Evolutionary conservation across 2,329 filamentous ascomycete genomes (phyloP).

Genomic region (Biscogniauxia mediterranea): DNA sequence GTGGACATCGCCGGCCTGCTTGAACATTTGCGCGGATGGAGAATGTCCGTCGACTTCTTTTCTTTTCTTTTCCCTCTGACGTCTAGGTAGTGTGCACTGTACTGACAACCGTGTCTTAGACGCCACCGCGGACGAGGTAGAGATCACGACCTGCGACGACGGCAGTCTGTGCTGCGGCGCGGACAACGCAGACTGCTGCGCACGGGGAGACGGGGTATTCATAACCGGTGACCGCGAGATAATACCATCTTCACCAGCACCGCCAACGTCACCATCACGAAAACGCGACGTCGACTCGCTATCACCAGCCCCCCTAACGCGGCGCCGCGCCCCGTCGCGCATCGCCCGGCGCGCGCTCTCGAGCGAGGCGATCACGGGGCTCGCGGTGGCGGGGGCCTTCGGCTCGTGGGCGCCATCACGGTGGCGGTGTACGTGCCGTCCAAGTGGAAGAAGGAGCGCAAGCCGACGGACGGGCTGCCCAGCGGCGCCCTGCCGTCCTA

Average conservation of each 20-base stretch:
- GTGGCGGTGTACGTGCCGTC: neutral
- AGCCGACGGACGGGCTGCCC: neutral
- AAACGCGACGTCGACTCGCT: neutral
- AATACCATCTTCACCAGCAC: neutral
- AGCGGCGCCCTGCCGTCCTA: constrained; percentile 1
- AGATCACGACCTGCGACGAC: constrained; percentile 3
- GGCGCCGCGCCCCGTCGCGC: neutral
- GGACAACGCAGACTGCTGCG: neutral
- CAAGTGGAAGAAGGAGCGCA: neutral
- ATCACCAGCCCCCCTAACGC: neutral
- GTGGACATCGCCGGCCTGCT: constrained; percentile 2
- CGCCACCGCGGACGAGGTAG: neutral
- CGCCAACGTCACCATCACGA: neutral
- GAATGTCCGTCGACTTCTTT: neutral
- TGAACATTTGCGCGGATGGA: constrained; percentile 1
- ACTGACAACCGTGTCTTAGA: neutral
- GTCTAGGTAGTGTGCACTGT: neutral
- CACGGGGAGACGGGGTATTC: neutral
- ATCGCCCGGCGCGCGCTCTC: neutral
- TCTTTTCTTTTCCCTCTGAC: neutral
- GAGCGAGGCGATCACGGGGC: neutral
- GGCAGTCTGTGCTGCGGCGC: constrained; percentile 2
- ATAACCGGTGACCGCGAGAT: neutral
- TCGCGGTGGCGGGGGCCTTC: neutral
- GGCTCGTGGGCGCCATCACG: neutral